Percentiles rank a stretch among this genome's conserved stretches.
Conservation (phyloP, 2,329 filamentous ascomycete species). For the Diaporthe sp. region DNA sequence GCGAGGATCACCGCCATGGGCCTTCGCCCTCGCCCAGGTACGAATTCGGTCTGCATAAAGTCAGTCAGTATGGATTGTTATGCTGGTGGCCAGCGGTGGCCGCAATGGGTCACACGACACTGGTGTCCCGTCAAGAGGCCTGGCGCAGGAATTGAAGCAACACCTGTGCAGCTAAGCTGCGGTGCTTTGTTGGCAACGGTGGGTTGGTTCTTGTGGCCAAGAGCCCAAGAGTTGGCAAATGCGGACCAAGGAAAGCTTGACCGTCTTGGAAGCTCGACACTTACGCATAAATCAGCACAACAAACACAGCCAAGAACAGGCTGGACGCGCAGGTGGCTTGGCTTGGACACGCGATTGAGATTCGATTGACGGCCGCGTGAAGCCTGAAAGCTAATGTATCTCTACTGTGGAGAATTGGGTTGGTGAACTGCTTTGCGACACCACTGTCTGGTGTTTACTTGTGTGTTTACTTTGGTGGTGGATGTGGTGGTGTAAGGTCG, state of each 20-base stretch:
- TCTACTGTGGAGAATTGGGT: not conserved
- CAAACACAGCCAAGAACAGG: slow-evolving; percentile 27
- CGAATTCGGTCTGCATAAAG: slow-evolving; percentile 44
- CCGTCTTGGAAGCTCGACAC: slow-evolving; percentile 30
- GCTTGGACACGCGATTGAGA: not conserved
- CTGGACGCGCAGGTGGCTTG: slow-evolving; percentile 3
- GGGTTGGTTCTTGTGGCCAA: not conserved
- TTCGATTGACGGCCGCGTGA: not conserved
- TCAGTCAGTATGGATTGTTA: slow-evolving; percentile 5
- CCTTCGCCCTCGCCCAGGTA: slow-evolving; percentile 47
- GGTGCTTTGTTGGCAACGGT: not conserved
- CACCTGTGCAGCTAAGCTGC: not conserved
- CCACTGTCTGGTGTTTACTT: not conserved
- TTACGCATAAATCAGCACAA: slow-evolving; percentile 38
- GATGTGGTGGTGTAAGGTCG: not conserved
- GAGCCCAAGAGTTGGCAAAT: slow-evolving; percentile 30
- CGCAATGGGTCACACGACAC: not conserved
- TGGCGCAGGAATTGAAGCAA: not conserved
- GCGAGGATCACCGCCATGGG: slow-evolving; percentile 41
- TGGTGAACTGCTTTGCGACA: slow-evolving; percentile 1
- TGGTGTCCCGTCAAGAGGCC: not conserved
- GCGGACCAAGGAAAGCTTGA: slow-evolving; percentile 30
- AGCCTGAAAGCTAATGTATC: not conserved
- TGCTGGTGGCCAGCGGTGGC: not conserved
- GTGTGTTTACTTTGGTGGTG: slow-evolving; percentile 8